Evolutionary conservation across 345 rosid genomes (phyloP).

Genomic region (Eucalyptus marginata): DNA sequence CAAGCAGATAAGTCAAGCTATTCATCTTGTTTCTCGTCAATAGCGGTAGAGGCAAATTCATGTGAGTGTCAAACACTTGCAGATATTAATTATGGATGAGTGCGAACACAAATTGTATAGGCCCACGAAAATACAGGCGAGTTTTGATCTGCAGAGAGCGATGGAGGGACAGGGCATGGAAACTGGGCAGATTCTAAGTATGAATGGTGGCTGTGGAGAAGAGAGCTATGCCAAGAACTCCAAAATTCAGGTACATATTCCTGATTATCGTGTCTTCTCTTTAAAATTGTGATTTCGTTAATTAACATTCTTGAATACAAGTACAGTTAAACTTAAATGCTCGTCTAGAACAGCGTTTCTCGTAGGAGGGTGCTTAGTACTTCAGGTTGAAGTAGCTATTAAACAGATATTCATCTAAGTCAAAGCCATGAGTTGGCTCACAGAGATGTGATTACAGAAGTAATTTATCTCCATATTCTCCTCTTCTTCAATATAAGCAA

Average conservation of each 20-base stretch:
- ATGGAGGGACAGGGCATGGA: not conserved
- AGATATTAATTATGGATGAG: not conserved
- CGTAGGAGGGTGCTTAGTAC: not conserved
- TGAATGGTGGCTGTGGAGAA: conserved; percentile 20
- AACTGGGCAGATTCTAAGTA: not conserved
- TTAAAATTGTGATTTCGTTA: not conserved
- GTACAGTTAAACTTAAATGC: not conserved
- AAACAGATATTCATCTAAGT: not conserved
- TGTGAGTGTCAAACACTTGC: not conserved
- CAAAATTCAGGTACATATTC: conserved; percentile 1
- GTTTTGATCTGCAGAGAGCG: not conserved
- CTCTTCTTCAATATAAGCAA: not conserved
- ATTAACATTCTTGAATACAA: not conserved
- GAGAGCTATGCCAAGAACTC: conserved; percentile 26
- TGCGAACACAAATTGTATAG: not conserved
- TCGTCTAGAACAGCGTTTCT: not conserved
- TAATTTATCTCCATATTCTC: not conserved
- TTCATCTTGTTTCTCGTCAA: not conserved
- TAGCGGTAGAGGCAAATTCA: not conserved
- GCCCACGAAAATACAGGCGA: not conserved
- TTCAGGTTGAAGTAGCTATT: not conserved
- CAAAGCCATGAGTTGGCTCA: not conserved
- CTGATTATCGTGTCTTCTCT: too few relatives aligned
- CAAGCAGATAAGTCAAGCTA: not conserved
- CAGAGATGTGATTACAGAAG: not conserved